Conservation (phyloP, 106 monocot genomes). For the Allium fistulosum region DNA sequence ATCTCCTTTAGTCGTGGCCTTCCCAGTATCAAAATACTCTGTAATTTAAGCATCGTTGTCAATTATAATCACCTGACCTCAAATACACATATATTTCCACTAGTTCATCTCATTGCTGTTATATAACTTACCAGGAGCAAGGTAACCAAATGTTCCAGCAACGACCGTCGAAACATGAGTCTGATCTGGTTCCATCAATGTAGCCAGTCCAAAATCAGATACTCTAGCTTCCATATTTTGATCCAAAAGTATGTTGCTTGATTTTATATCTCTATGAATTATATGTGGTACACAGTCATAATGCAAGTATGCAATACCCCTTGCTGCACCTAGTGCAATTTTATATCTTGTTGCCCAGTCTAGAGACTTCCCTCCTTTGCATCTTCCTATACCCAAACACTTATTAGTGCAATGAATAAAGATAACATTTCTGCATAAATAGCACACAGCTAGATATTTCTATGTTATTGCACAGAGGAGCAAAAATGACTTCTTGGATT, state of each 20-base stretch:
- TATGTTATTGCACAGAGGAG: no score
- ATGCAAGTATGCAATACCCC: conserved; percentile 78
- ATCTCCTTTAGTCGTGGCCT: conserved; percentile 79
- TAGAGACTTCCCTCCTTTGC: conserved; percentile 28
- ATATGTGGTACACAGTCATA: conserved; percentile 85
- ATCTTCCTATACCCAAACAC: conserved; percentile 21
- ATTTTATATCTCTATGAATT: conserved; percentile 89
- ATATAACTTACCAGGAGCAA: conserved; percentile 60
- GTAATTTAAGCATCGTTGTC: background rate
- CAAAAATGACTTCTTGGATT: no score
- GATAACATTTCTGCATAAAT: no score
- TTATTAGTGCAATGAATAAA: no score
- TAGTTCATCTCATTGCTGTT: background rate
- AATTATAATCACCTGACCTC: no score
- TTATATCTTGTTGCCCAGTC: conserved; percentile 60
- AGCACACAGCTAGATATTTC: no score
- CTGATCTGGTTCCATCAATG: conserved; percentile 48
- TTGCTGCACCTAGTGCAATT: conserved; percentile 67
- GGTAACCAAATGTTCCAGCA: conserved; percentile 83
- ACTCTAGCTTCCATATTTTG: conserved; percentile 72
- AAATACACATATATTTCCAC: no score
- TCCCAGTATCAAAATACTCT: conserved; percentile 91
- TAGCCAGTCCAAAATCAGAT: conserved; percentile 86
- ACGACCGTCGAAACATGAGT: conserved; percentile 80
- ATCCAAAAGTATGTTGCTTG: conserved; percentile 88